Conservation (phyloP, 2,329 filamentous ascomycete species). For the Fusarium verrucosum region DNA sequence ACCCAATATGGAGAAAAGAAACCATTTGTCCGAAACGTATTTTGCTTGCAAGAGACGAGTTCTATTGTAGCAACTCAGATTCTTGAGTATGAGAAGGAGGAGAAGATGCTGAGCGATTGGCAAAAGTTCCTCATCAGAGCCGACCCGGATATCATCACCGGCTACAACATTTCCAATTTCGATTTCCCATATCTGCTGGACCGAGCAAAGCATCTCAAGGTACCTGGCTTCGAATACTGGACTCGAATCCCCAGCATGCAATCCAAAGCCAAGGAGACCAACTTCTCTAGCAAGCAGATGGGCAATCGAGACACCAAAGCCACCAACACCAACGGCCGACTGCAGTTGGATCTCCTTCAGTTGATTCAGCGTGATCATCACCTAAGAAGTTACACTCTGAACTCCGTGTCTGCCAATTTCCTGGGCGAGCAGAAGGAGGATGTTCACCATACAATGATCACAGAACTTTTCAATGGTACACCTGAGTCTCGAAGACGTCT, state of each 20-base stretch:
- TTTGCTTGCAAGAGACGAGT: constrained; percentile 91
- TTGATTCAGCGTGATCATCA: constrained; percentile 95
- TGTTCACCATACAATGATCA: constrained; percentile 99
- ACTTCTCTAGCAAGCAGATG: constrained; percentile 98
- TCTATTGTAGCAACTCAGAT: constrained; percentile 95
- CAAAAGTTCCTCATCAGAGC: constrained; percentile 87
- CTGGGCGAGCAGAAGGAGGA: constrained; percentile 98
- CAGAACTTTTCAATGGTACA: constrained; percentile 95
- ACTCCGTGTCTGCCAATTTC: constrained; percentile 95
- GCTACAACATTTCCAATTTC: constrained; percentile 99
- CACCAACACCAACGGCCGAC: constrained; percentile 92
- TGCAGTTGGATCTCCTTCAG: constrained; percentile 95
- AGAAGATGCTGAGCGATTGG: constrained; percentile 93
- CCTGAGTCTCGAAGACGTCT: constrained; percentile 89
- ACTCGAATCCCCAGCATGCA: constrained; percentile 76
- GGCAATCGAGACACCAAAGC: constrained; percentile 93
- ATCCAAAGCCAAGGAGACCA: constrained; percentile 80
- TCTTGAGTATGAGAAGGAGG: constrained; percentile 81
- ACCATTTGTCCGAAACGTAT: constrained; percentile 95
- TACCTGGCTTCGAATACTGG: constrained; percentile 85
- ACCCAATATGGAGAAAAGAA: constrained; percentile 95
- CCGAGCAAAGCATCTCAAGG: constrained; percentile 84
- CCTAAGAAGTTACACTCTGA: constrained; percentile 93
- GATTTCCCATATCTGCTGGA: constrained; percentile 97
- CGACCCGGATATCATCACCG: constrained; percentile 96